Conservation (phyloP, 805 yeast species). For the Scheffersomyces amazonensis region DNA sequence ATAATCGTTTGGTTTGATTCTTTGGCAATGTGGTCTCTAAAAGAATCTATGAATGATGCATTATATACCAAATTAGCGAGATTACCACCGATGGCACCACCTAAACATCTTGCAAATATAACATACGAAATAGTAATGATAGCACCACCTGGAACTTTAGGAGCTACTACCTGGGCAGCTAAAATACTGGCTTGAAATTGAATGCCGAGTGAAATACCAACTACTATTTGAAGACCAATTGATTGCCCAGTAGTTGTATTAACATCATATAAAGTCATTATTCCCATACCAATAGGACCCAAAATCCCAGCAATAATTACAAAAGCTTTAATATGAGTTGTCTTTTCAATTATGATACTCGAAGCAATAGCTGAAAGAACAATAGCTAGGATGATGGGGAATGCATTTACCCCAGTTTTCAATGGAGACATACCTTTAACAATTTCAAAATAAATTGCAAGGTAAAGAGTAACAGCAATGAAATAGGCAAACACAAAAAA, state of each 20-base stretch:
- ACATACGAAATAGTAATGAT: conserved; percentile 31
- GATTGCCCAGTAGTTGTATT: conserved; percentile 18
- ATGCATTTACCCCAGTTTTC: conserved; percentile 34
- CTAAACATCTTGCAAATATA: conserved; percentile 28
- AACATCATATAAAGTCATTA: conserved; percentile 23
- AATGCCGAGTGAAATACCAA: conserved; percentile 35
- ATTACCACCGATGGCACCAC: conserved; percentile 30
- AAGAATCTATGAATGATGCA: conserved; percentile 13
- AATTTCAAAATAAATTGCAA: conserved; percentile 39
- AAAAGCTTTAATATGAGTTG: conserved; percentile 27
- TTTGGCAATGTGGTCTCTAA: conserved; percentile 18
- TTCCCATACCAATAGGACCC: conserved; percentile 34
- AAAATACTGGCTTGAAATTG: conserved; percentile 34
- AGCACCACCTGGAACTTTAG: conserved; percentile 33
- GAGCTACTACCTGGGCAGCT: conserved; percentile 35
- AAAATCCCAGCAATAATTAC: conserved; percentile 26
- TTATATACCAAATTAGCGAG: conserved; percentile 29
- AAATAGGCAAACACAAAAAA: conserved; percentile 37
- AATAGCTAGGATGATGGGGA: conserved; percentile 33
- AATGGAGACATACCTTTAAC: conserved; percentile 29
- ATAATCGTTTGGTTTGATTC: conserved; percentile 16
- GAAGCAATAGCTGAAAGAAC: conserved; percentile 26
- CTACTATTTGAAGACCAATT: conserved; percentile 31
- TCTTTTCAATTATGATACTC: conserved; percentile 27
- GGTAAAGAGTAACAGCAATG: conserved; percentile 30